A percentile compares a stretch with the other conserved stretches of the same genome.
These are phyloP conservation scores for Pseudogymnoascus verrucosus DNA, from an alignment of 2,329 filamentous ascomycete species.

Conservation along the genomic window DNA sequence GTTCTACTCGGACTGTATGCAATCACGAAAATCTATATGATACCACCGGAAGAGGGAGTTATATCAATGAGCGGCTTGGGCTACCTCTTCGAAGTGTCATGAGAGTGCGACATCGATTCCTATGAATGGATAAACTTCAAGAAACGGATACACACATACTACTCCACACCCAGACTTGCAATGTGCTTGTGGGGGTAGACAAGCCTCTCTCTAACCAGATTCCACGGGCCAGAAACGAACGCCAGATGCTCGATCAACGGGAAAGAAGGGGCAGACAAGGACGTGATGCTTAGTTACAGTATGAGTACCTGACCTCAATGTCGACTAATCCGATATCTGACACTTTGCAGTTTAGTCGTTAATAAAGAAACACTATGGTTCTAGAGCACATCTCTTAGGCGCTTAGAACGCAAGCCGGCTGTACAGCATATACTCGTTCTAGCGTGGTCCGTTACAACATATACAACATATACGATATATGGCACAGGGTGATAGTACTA, in stretches of 20 bases:
- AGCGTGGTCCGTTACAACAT: background rate
- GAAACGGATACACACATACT: background rate
- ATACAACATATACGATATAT: background rate
- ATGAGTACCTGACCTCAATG: background rate
- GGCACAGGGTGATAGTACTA: background rate
- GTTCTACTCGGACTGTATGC: constrained; percentile 41
- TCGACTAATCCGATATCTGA: background rate
- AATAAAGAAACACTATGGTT: background rate
- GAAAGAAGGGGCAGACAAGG: background rate
- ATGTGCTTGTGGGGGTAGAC: background rate
- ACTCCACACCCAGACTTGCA: background rate
- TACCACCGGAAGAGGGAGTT: constrained; percentile 38
- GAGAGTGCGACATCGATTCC: background rate
- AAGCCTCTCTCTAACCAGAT: background rate
- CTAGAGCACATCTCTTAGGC: background rate
- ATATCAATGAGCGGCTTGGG: constrained; percentile 30
- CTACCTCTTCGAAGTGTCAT: constrained; percentile 18
- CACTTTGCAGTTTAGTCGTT: background rate
- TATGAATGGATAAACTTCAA: background rate
- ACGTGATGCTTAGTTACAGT: background rate
- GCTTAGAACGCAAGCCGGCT: background rate
- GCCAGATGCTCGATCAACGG: background rate
- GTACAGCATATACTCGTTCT: background rate
- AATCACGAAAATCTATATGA: constrained; percentile 39
- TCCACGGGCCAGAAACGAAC: background rate